Evolutionary conservation across 148 eudicot genomes (phyloP), one percentile per base, ranked within the genome.

Genomic region (Salicornia ramosissima): DNA sequence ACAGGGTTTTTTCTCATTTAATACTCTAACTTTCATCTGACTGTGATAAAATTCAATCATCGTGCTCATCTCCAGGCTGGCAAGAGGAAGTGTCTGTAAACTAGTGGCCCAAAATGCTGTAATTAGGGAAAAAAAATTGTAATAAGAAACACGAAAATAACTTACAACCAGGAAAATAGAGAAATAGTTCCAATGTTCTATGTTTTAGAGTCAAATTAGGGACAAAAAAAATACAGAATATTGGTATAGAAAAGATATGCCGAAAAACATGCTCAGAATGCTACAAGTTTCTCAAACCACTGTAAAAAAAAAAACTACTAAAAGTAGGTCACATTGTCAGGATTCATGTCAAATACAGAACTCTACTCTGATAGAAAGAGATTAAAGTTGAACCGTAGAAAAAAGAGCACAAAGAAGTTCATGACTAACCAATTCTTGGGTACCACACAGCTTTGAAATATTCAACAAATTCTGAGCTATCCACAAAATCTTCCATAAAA

Each of bases 401-500:
- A 60, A 19, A 25, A 22, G 28, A 21, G 1, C 33, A 43, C 21
- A 2, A 59, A 25, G 45, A 29, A 69, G 66, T 45, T 47, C 40
- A 67, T 25, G 64, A 64, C 81, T 82, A 52, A 90, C 98, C 98
- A 49, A 94, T 72, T 77, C 85, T 84, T 28, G 98, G 96, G 79
- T 85, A 87, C 98, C 98, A 94, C 67, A 78, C 75, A 34, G 98
- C 96, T 84, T 86, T 88, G 55, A 94, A 88, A 77, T 94, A 94
- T 51, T 90, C 96, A 79, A 87, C 54, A 71, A 90, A 94, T 65
- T 86, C 88, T 15, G 80, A 68, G 67, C 65, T 84, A 74, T 90
- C 88, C 31, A 57, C 71, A 80, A 80, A 84, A 58, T 86, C 86
- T 68, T 81, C 76, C 87, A 94, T 83, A 53, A 94, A 68, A 63